Conservation (phyloP, 768 basidiomycete species). For the Fomitopsis pulvina region DNA sequence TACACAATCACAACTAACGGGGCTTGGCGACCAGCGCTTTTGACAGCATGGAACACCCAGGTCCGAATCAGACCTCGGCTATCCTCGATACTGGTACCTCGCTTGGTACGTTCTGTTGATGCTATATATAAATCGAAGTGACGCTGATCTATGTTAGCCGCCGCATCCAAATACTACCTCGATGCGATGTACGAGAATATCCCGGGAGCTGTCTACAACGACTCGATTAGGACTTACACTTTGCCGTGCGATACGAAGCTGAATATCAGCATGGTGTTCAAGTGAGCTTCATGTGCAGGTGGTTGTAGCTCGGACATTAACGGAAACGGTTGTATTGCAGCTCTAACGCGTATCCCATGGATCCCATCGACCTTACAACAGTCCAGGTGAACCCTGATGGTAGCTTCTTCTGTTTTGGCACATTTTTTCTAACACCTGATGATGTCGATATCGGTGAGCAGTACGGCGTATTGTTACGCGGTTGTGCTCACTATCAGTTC, state of each 20-base stretch:
- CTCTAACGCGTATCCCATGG: conserved; percentile 3
- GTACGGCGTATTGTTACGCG: background rate
- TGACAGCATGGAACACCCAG: background rate
- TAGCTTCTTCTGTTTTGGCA: background rate
- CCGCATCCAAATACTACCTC: conserved; percentile 1
- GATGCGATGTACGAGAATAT: conserved; percentile 5
- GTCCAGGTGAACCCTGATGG: background rate
- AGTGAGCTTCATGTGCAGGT: background rate
- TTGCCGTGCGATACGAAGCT: conserved; percentile 9
- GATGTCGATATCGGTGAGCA: background rate
- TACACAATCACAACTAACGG: background rate
- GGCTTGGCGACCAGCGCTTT: background rate
- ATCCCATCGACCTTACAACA: conserved; percentile 1
- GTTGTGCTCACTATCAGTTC: background rate
- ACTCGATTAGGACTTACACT: background rate
- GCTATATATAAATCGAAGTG: background rate
- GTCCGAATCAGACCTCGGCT: background rate
- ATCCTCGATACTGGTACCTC: conserved; percentile 1
- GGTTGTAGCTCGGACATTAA: background rate
- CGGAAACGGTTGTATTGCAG: background rate
- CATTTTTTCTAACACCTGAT: background rate
- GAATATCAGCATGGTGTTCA: conserved; percentile 5
- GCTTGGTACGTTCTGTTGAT: background rate
- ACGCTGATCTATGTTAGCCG: background rate
- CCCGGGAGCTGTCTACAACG: background rate